Percentiles rank a stretch among this genome's conserved stretches.
These are phyloP conservation scores for Rhododendron kiyosumense DNA, from an alignment of 148 eudicot genomes.

Conservation along the genomic window DNA sequence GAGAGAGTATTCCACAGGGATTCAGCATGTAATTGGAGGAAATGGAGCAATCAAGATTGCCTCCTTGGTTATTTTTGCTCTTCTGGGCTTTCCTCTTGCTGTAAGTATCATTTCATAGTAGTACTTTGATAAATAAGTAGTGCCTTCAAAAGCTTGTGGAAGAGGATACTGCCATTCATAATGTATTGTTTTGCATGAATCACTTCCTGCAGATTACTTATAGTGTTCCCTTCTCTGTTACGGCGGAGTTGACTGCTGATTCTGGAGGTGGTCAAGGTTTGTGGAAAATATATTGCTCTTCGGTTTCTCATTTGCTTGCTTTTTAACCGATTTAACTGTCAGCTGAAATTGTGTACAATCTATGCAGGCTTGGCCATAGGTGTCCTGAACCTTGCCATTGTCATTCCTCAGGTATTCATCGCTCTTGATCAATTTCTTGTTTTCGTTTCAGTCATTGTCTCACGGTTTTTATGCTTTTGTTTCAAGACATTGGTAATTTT, in stretches of 20 bases:
- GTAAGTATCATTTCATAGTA: constrained; percentile 36
- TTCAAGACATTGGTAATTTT: neutral
- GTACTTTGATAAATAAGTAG: neutral
- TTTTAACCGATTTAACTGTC: constrained; percentile 3
- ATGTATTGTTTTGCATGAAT: constrained; percentile 1
- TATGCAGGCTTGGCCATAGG: constrained; percentile 92
- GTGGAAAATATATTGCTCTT: constrained; percentile 1
- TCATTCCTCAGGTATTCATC: constrained; percentile 77
- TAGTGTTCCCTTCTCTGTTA: constrained; percentile 93
- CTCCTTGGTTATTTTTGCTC: constrained; percentile 74
- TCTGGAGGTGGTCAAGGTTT: constrained; percentile 98
- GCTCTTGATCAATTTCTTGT: neutral
- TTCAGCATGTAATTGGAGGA: constrained; percentile 59
- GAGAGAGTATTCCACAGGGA: constrained; percentile 43
- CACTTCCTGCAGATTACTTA: constrained; percentile 62
- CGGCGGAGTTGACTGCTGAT: constrained; percentile 90
- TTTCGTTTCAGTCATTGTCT: neutral
- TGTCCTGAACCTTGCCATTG: constrained; percentile 94
- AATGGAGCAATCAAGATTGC: constrained; percentile 59
- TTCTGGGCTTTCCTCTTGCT: constrained; percentile 92
- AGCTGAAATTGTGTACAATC: constrained; percentile 13
- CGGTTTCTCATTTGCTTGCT: neutral
- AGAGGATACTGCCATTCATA: neutral
- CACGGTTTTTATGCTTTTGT: neutral
- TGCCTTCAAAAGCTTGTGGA: neutral